Percentiles rank a stretch among this genome's conserved stretches.
Conservation (phyloP, 2,329 filamentous ascomycete genomes). For the Neophaeococcomyces mojaviensis region DNA sequence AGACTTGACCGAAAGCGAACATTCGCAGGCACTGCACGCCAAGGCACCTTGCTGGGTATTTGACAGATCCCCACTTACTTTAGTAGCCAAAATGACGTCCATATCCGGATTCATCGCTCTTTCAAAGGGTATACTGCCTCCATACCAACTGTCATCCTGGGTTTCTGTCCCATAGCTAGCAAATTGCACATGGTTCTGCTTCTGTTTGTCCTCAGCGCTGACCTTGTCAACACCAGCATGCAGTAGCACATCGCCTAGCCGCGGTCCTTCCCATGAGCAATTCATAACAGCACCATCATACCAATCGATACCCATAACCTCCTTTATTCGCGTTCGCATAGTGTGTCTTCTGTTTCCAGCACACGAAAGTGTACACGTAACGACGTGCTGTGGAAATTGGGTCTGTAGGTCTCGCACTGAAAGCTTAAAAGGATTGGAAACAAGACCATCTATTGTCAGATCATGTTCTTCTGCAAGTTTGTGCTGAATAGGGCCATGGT, state of each 20-base stretch:
- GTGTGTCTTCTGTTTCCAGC: slow-evolving; percentile 55
- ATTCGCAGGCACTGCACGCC: too few relatives aligned
- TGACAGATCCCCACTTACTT: slow-evolving; percentile 28
- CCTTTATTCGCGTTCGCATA: slow-evolving; percentile 53
- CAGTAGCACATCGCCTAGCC: slow-evolving; percentile 45
- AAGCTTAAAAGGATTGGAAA: slow-evolving; percentile 38
- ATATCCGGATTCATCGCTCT: slow-evolving; percentile 37
- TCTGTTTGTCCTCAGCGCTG: slow-evolving; percentile 23
- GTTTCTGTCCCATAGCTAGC: slow-evolving; percentile 45
- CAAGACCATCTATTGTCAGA: slow-evolving; percentile 45
- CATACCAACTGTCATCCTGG: slow-evolving; percentile 54
- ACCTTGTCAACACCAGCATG: slow-evolving; percentile 32
- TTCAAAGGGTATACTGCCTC: slow-evolving; percentile 45
- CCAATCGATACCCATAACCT: slow-evolving; percentile 55
- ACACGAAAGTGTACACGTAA: slow-evolving; percentile 53
- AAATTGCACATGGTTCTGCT: slow-evolving; percentile 46
- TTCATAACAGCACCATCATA: slow-evolving; percentile 55
- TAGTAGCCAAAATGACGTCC: slow-evolving; percentile 43
- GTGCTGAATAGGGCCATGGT: slow-evolving; percentile 49
- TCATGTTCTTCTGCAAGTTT: slow-evolving; percentile 27
- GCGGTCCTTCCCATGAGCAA: slow-evolving; percentile 49
- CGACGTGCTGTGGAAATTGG: slow-evolving; percentile 46
- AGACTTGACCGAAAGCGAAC: too few relatives aligned
- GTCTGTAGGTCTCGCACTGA: slow-evolving; percentile 40
- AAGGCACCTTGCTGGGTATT: neutral